Evolutionary conservation across 2,329 filamentous ascomycete genomes (phyloP).

Genomic region (Beauveria varroae): DNA sequence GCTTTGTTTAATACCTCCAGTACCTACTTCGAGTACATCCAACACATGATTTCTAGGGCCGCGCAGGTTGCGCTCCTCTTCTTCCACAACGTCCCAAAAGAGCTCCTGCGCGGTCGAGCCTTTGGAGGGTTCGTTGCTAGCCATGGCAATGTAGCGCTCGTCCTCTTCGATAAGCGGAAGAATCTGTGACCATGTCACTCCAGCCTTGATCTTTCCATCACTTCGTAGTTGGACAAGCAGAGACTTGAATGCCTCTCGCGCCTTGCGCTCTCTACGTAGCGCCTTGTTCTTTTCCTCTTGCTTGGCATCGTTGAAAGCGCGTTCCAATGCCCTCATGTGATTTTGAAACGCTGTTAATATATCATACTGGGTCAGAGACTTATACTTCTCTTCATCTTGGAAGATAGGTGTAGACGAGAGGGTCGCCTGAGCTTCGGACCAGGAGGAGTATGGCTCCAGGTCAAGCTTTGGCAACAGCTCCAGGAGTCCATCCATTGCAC

Average conservation of each 20-base stretch:
- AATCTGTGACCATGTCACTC: constrained; percentile 83
- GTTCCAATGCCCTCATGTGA: constrained; percentile 88
- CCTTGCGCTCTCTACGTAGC: constrained; percentile 74
- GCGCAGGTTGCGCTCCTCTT: constrained; percentile 83
- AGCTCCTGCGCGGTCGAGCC: constrained; percentile 84
- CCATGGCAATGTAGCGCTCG: constrained; percentile 72
- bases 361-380: constrained; percentile 78
- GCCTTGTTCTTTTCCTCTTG: constrained; percentile 82
- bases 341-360: constrained; percentile 89
- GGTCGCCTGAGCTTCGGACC: constrained; percentile 80
- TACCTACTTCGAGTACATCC: constrained; percentile 77
- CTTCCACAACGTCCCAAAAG: constrained; percentile 93
- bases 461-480: constrained; percentile 71
- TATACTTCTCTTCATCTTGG: constrained; percentile 76
- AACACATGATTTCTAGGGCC: constrained; percentile 74
- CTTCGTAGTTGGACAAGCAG: constrained; percentile 68
- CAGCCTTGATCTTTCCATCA: constrained; percentile 78
- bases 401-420: constrained; percentile 73
- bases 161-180: constrained; percentile 70
- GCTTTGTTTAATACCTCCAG: constrained; percentile 11
- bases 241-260: constrained; percentile 70
- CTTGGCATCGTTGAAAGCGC: constrained; percentile 80
- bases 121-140: constrained; percentile 73
- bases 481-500: constrained; percentile 76
- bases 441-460: constrained; percentile 87